Percentiles rank a stretch among this genome's conserved stretches.
These are phyloP conservation scores for Cadophora sp. DNA, from an alignment of 2,329 filamentous ascomycete species.

Conservation along the genomic window DNA sequence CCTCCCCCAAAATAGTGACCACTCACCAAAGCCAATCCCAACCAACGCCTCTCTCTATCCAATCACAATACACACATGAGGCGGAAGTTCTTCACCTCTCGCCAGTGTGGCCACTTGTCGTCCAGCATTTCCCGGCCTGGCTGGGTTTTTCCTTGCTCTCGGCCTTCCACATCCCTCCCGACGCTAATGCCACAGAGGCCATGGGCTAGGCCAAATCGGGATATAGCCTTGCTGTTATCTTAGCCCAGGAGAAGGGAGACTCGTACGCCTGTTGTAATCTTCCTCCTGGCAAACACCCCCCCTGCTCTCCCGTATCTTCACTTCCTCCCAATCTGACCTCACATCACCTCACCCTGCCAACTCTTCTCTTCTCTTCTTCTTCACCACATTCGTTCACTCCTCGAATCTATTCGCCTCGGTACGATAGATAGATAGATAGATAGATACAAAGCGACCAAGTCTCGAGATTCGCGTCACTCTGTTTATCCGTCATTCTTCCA, in stretches of 20 bases:
- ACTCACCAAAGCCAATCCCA: constrained; percentile 10
- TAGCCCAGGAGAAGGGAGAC: neutral
- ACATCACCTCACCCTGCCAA: neutral
- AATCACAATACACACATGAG: neutral
- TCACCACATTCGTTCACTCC: constrained; percentile 25
- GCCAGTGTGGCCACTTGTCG: constrained; percentile 11
- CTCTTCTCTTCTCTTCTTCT: neutral
- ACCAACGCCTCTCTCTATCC: neutral
- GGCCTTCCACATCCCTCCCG: neutral
- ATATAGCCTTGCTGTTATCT: constrained; percentile 1
- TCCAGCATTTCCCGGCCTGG: too few species aligned
- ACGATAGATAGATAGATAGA: neutral
- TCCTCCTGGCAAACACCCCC: constrained; percentile 1
- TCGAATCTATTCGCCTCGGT: neutral
- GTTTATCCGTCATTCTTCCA: neutral
- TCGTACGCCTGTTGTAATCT: constrained; percentile 8
- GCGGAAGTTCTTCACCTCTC: neutral
- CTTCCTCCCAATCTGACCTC: neutral
- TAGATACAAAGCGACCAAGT: constrained; percentile 1
- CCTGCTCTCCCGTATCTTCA: neutral
- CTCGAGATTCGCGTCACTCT: neutral
- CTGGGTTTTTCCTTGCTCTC: neutral
- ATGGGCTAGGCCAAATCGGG: neutral
- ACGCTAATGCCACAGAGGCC: neutral
- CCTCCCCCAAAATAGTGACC: constrained; percentile 12